Evolutionary conservation across 2,329 filamentous ascomycete species (phyloP).

Genomic region (Paraphoma sp.): DNA sequence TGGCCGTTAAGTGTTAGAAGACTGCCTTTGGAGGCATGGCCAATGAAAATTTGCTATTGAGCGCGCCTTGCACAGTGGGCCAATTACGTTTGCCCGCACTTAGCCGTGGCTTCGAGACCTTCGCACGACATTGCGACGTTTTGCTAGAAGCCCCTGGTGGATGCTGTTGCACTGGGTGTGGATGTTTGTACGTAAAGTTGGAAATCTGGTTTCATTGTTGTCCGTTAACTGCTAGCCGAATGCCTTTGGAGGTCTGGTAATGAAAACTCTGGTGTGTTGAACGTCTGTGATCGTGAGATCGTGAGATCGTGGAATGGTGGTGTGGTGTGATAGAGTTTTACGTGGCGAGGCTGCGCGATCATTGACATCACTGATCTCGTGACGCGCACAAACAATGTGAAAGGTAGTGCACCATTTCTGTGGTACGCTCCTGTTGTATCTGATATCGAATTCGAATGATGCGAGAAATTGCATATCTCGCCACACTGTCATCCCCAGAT

Average conservation of each 20-base stretch:
- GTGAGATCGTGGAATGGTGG: constrained; percentile 3
- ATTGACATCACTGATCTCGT: background rate
- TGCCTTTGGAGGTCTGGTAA: constrained; percentile 26
- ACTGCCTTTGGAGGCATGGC: constrained; percentile 22
- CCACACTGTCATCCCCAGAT: background rate
- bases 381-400: background rate
- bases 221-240: constrained; percentile 26
- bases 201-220: constrained; percentile 5
- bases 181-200: constrained; percentile 31
- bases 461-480: background rate
- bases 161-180: constrained; percentile 18
- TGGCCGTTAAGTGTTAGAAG: constrained; percentile 14
- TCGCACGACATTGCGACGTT: constrained; percentile 1
- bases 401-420: background rate
- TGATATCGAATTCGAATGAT: background rate
- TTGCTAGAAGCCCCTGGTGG: constrained; percentile 11
- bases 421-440: background rate
- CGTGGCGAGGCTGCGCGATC: background rate
- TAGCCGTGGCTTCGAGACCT: constrained; percentile 1
- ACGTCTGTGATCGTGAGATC: constrained; percentile 8
- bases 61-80: background rate
- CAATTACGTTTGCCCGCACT: constrained; percentile 1
- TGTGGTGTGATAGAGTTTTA: constrained; percentile 3
- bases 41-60: constrained; percentile 13
- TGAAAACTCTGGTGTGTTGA: constrained; percentile 10